Evolutionary conservation across 306 rosid genomes (phyloP).

Genomic region (Abrus precatorius): DNA sequence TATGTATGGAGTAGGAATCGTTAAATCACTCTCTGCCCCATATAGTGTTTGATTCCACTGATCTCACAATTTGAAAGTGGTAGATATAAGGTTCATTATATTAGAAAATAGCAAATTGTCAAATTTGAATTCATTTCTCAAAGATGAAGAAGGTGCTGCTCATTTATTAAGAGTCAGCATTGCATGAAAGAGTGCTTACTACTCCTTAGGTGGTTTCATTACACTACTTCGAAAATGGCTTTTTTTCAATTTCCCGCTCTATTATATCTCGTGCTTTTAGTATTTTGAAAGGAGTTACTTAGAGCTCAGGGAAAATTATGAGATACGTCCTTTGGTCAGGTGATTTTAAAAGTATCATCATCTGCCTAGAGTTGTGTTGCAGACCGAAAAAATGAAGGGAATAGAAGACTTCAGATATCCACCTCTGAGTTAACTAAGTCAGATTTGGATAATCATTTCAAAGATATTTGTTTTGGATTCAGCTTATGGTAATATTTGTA

Average conservation of each 20-base stretch:
- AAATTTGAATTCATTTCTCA: slow-evolving; percentile 14
- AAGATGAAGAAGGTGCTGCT: slow-evolving; percentile 22
- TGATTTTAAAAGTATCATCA: not conserved
- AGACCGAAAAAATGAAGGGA: slow-evolving; percentile 1
- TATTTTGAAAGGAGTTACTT: not conserved
- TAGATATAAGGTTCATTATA: not conserved
- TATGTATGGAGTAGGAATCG: not conserved
- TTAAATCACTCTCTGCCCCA: not conserved
- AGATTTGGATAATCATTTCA: not conserved
- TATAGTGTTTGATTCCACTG: not conserved
- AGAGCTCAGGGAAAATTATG: slow-evolving; percentile 1
- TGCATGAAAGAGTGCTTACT: not conserved
- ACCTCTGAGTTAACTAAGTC: not conserved
- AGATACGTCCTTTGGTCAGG: not conserved
- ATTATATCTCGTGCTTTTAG: not conserved
- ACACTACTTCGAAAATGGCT: not conserved
- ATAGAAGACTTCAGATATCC: not conserved
- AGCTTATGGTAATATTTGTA: no score
- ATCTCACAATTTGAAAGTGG: slow-evolving; percentile 18
- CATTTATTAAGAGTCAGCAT: not conserved
- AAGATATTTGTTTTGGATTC: not conserved
- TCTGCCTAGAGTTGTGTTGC: not conserved
- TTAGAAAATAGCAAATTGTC: slow-evolving; percentile 17
- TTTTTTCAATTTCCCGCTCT: not conserved
- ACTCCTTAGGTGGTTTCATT: not conserved